Evolutionary conservation across 1,139 yeast genomes (phyloP), one percentile per base, ranked within the genome.

Genomic region (Wickerhamomyces sp.): DNA sequence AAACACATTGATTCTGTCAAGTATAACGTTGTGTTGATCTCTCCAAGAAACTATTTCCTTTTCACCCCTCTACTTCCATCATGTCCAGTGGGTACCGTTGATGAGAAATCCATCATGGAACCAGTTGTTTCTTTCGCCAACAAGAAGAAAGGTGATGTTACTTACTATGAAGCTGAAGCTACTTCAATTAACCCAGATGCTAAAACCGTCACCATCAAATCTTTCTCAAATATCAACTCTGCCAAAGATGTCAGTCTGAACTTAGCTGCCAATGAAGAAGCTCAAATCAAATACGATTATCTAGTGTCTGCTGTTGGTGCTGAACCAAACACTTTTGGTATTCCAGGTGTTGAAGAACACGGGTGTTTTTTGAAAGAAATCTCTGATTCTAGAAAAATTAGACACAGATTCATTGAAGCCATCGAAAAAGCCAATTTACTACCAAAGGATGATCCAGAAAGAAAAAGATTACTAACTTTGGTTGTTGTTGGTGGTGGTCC

Each of bases 401-500:
- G 96, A 65, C 74, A 72, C 59, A 77, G 81, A 57, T 72, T 88
- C 47, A 78, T 87, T 81, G 85, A 83, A 59, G 76, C 84, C 52
- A 80, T 87, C 58, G 95, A 86, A 67, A 81, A 84, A 51, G 95
- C 95, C 33, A 78, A 86, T 48, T 74, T 83, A 56, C 75, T 83
- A 60, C 84, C 90, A 37, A 70, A 73, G 49, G 83, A 76, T 45
- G 88, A 83, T 54, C 80, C 80, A 25, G 92, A 84, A 61, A 78
- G 96, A 65, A 78, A 81, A 68, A 75, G 94, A 62, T 72, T 88
- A 54, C 73, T 88, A 54, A 82, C 82, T 48, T 80, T 89, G 53
- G 89, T 88, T 44, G 92, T 88, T 46, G 94, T 90, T 49, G 96
- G 96, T 54, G 96, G 96, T 61, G 96, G 96, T 47, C 96, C 97